Base-by-base conservation (phyloP, 768 basidiomycete species). In the Russula sp. region DNA sequence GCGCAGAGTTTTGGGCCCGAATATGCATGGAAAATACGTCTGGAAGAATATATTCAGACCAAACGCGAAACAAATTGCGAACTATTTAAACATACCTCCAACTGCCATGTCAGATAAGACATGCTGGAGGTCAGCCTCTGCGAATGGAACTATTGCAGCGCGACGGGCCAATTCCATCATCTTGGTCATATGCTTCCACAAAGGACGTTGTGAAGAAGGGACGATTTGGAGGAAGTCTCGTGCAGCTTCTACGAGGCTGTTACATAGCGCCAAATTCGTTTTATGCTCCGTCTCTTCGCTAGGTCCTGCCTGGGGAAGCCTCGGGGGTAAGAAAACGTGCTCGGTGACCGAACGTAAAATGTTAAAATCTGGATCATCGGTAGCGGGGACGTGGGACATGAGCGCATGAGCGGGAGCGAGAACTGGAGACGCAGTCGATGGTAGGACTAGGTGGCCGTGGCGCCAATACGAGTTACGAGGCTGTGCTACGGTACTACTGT, bases 1-100 rank as follows among this genome's bases (percentile, higher is more conserved):
- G 60, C 11, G 75, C 80, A 5, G 79, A 81, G 56, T 84, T 84
- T 63, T 84, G 84, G 0, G 76, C 75, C 22, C 72, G 72, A 40
- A 84, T 73, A 9, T 74, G 74, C 48, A 80, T 73, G 24, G 73
- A 71, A 3, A 79, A 61, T 9, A 74, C 69, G 59, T 77, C 83
- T 83, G 54, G 24, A 50, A 34, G 18, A 40, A 56, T 42, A 63
- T 13, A 0, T 10, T 48, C 20, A 9, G 18, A 34, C 40, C 42
- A 24, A 30, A 50, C 6, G 30, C 36, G 18, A 51, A 16, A 44
- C 28, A 36, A 52, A 11, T 30, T 20, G 40, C 16, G 9, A 16
- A 26, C 2, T 42, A 30, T 14, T 22, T 30, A 26, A 10, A 56
- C 30, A 13, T 40, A 65, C 64, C 64, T 57, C 53, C 60, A 3